Base-by-base conservation (phyloP, 192 early-diverging fungal genomes). In the Mortierella alpina region DNA sequence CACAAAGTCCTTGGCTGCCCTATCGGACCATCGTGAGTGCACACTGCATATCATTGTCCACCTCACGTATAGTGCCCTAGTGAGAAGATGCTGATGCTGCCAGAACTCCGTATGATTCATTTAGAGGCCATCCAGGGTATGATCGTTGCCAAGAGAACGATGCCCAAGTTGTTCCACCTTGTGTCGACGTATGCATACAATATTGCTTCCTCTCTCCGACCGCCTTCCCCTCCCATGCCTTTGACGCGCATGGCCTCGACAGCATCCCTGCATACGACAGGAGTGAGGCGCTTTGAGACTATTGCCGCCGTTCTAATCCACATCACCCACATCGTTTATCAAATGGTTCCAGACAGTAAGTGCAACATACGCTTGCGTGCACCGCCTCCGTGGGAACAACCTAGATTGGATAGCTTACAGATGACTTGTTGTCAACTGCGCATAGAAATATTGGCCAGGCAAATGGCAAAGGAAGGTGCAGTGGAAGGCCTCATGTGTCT, bases 101-200 rank as follows among this genome's bases (percentile, higher is more conserved):
- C 31, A 31, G 31, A 31, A 3, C 31, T 31, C 31, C 31, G 31
- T n/a, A 14, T 55, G 13, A 9, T 55, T 55, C n/a, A 20, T 71
- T 17, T 81, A 89, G 85, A 89, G 67, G 63, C 85, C 2, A 82
- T 85, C 55, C 84, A 84, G 45, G 63, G 82, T 49, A 63, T 84
- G 17, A 82, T 89, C 45, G 77, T 89, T 18, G 76, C 87, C 8
- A 89, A 89, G 67, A 65, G 86, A 15, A 84, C 85, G 15, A 72
- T 89, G 51, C 84, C 86, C 6, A 73, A 78, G 6, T 20, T 88
- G 31, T 68, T 88, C 7, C 66, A 82, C n/a, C 31, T 88, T 5
- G 77, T 84, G 8, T 44, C 59, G 20, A 41, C 57, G 6, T 80
- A 76, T 57, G 52, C 65, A 22, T 57, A 67, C 7, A 47, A 80